Evolutionary conservation across 306 rosid genomes (phyloP).

Genomic region (Amphicarpaea edgeworthii): DNA sequence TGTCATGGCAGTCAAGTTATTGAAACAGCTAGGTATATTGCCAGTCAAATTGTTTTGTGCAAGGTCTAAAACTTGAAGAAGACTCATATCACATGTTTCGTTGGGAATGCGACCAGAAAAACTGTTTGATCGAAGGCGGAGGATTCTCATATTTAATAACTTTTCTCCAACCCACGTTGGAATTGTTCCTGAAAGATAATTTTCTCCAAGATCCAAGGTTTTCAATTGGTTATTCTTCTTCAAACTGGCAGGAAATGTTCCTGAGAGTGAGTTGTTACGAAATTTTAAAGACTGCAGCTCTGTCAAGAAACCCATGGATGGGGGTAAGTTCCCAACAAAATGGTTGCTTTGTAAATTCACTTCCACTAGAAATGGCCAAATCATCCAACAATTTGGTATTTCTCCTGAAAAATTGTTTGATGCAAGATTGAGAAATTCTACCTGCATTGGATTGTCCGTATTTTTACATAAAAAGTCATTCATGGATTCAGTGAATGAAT

Average conservation of each 20-base stretch:
- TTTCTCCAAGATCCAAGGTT: slow-evolving; percentile 16
- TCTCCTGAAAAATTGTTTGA: slow-evolving; percentile 35
- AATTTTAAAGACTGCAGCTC: neutral
- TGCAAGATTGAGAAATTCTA: slow-evolving; percentile 20
- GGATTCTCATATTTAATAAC: neutral
- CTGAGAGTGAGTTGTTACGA: slow-evolving; percentile 1
- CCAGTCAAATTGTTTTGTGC: slow-evolving; percentile 43
- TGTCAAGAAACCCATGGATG: neutral
- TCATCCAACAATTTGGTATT: slow-evolving; percentile 32
- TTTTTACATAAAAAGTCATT: neutral
- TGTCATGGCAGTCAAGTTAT: slow-evolving; percentile 37
- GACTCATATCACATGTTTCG: neutral
- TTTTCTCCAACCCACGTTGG: slow-evolving; percentile 24
- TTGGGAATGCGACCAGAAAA: neutral
- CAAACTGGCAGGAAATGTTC: neutral
- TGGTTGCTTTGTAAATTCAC: slow-evolving; percentile 4
- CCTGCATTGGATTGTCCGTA: fast-evolving
- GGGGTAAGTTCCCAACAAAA: slow-evolving; percentile 23
- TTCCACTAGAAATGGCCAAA: neutral
- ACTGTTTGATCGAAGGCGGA: neutral
- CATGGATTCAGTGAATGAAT: slow-evolving; percentile 12
- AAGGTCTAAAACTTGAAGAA: slow-evolving; percentile 37
- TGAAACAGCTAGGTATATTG: slow-evolving; percentile 41
- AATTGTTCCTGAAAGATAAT: neutral
- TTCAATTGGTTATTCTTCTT: neutral